Conservation (phyloP, 1,139 yeast genomes). For the Blastobotrys indianensis region DNA sequence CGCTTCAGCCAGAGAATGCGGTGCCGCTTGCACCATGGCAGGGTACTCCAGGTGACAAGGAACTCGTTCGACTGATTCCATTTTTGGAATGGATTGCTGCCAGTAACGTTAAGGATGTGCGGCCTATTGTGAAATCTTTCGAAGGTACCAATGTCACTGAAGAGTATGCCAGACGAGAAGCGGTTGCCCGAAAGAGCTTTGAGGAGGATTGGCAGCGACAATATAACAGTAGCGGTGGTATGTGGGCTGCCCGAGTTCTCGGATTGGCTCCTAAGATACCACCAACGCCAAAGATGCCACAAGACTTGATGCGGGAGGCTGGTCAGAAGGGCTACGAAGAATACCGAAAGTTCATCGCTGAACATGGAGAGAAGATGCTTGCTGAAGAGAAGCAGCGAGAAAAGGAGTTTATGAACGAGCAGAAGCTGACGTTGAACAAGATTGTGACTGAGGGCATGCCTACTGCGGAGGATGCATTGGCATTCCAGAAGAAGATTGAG, state of each 20-base stretch:
- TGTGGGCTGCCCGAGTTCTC: conserved; percentile 55
- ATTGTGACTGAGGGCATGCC: conserved; percentile 82
- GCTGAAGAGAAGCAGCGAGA: conserved; percentile 75
- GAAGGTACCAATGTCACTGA: conserved; percentile 59
- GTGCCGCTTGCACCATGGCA: conserved; percentile 79
- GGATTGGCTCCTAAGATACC: conserved; percentile 54
- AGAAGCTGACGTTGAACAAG: conserved; percentile 72
- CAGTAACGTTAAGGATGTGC: conserved; percentile 82
- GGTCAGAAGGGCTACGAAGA: conserved; percentile 86
- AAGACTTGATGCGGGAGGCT: conserved; percentile 85
- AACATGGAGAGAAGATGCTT: conserved; percentile 81
- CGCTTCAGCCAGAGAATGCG: conserved; percentile 89
- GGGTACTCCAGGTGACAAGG: conserved; percentile 74
- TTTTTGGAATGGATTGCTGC: conserved; percentile 93
- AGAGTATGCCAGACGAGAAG: conserved; percentile 77
- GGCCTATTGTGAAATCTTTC: conserved; percentile 78
- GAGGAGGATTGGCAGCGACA: conserved; percentile 56
- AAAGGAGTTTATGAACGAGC: conserved; percentile 75
- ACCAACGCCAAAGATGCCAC: conserved; percentile 74
- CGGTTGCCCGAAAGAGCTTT: conserved; percentile 63
- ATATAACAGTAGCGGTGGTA: conserved; percentile 36
- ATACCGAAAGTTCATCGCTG: conserved; percentile 76
- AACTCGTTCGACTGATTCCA: conserved; percentile 74
- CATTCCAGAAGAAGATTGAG: conserved; percentile 50
- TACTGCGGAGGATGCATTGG: conserved; percentile 77